Evolutionary conservation across 768 basidiomycete genomes (phyloP), one percentile per base, ranked within the genome.

Genomic region (Termitomyces sp.): DNA sequence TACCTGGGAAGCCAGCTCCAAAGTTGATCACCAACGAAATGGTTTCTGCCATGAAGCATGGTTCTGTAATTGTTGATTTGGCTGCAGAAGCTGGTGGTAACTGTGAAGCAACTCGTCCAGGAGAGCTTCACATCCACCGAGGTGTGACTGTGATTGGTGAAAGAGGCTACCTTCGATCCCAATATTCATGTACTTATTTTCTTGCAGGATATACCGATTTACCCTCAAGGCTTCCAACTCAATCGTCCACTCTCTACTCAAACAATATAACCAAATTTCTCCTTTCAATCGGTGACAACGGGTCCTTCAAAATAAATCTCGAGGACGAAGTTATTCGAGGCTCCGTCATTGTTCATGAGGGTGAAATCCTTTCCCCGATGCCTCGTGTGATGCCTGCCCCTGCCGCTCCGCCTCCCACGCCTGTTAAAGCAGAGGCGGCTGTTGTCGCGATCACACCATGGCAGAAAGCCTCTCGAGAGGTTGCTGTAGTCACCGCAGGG

Each of bases 211-310:
- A 91, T 70, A 88, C 90, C 52, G 93, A 95, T 73, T 78, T 94
- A 53, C 89, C 92, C 7, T 93, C 92, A n/a, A 84, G 93, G 42
- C 76, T 95, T 39, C 93, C 93, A 16, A 95, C 93, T 0, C 93
- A 95, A 68, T 92, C 92, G 5, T 92, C 91, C 4, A 92, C 91
- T 3, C 76, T 95, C 7, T 95, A 95, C 71, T 95, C 93, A 7
- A 95, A 95, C 74, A 95, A 95, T 68, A 87, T 95, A 64, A 88
- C 90, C 40, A 95, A 95, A 71, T 94, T 95, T 75, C 80, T 95
- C 48, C 78, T 94, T 16, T 93, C 92, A 4, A 83, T 95, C 8
- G 86, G 88, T 15, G 81, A 81, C 42, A 82, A 88, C 48, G 80
- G 79, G 49, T 83, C 78, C 50, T 94, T 86, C 69, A 73, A 73